Base-by-base conservation (phyloP, 2,329 filamentous ascomycete species). In the Zasmidium citrigriseum region DNA sequence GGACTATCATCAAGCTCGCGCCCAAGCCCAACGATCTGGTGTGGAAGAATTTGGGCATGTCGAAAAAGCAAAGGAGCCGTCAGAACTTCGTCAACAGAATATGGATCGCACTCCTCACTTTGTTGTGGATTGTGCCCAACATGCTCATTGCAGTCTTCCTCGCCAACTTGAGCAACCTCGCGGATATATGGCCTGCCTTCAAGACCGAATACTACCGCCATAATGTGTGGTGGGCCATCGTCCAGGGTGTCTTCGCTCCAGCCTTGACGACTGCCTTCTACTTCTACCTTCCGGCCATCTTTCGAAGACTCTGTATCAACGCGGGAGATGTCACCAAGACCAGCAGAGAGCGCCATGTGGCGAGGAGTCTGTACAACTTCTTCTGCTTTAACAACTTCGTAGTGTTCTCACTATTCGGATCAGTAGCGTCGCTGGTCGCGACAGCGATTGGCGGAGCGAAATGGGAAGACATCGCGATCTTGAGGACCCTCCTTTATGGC, bases 361-460 rank as follows among this genome's bases (percentile, higher is more conserved):
- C 95, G 59, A 87, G 86, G 62, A 96, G 96, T 75, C 83, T 99
- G 2, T 99, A 96, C 76, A 84, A 90, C 18, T 99, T 99, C 78
- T 99, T 99, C 75, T 85, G 97, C 53, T 92, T 99, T 81, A 99
- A 99, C 83, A 98, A 98, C 71, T 76, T 99, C 55, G 80, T 99
- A 65, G 87, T 98, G 58, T 98, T 98, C 75, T 97, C 93, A 11
- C 80, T 96, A 14, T 98, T 98, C 75, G 91, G 90, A 46, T 87
- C 90, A 1, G 77, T 92, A 16, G 97, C 91, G 86, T 79, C 80
- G 1, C 92, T 93, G 67, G 79, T 92, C 9, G 77, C 86, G 0
- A 79, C 79, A 3, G 86, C 96, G 38, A 52, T 44, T 34, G 46
- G 85, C 0, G 83, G 85, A 41, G 77, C 81, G 18, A 81, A 67